Conservation (phyloP, 495 filamentous ascomycete species). For the Xylaria longipes region DNA sequence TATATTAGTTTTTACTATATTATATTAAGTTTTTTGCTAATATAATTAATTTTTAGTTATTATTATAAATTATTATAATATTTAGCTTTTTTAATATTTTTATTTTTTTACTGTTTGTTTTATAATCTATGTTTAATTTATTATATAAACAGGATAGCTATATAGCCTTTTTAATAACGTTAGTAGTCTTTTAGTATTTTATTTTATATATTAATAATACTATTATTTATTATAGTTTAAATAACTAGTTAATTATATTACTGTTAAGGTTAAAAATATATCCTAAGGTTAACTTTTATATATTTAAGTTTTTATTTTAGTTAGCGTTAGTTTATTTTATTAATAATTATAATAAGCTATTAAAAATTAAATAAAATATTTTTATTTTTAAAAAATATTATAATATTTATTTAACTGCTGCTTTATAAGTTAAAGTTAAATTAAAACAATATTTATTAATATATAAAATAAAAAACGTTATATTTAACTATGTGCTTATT, state of each 20-base stretch:
- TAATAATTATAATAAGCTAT: background rate
- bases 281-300: background rate
- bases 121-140: background rate
- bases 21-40: slow-evolving; percentile 5
- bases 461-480: no score
- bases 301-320: background rate
- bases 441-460: background rate
- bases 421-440: background rate
- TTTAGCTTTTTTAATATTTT: background rate
- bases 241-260: background rate
- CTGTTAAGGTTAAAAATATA: background rate
- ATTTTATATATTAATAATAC: background rate
- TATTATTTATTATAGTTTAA: background rate
- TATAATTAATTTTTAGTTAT: background rate
- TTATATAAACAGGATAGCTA: background rate
- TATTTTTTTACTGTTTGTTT: background rate
- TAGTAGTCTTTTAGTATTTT: background rate
- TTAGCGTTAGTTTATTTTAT: background rate
- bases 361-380: background rate
- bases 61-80: slow-evolving; percentile 3
- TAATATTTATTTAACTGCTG: background rate
- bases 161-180: background rate
- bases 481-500: no score
- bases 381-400: background rate
- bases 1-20: background rate